Conservation (phyloP, 2,329 filamentous ascomycete genomes). For the Talaromyces islandicus region DNA sequence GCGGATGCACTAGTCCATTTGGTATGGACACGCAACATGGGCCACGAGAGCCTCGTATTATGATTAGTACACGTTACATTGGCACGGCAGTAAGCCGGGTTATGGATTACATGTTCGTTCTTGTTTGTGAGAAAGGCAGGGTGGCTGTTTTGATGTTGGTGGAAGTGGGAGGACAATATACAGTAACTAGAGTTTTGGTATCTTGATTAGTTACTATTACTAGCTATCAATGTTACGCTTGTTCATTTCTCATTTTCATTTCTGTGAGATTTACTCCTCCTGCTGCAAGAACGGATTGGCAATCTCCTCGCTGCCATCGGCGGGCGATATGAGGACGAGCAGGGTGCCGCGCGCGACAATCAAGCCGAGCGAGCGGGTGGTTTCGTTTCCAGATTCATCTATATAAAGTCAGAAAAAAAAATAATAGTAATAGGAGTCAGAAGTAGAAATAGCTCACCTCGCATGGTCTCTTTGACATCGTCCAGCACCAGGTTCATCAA, state of each 20-base stretch:
- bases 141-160: neutral
- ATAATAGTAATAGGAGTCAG: neutral
- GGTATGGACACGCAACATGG: neutral
- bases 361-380: constrained; percentile 71
- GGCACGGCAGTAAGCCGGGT: neutral
- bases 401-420: constrained; percentile 16
- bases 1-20: constrained; percentile 25
- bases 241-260: neutral
- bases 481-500: constrained; percentile 97
- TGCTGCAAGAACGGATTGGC: constrained; percentile 82
- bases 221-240: neutral
- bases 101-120: neutral
- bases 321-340: constrained; percentile 83
- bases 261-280: constrained; percentile 49
- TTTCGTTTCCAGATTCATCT: constrained; percentile 93
- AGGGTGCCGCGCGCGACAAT: constrained; percentile 89
- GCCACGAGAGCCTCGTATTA: neutral
- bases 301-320: constrained; percentile 94
- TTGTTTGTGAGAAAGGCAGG: too few relatives aligned
- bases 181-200: neutral
- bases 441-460: constrained; percentile 54
- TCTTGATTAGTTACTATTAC: neutral
- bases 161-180: neutral
- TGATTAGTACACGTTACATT: neutral
- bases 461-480: constrained; percentile 82